Evolutionary conservation across 2,329 filamentous ascomycete species (phyloP).

Genomic region (Monilinia aucupariae): DNA sequence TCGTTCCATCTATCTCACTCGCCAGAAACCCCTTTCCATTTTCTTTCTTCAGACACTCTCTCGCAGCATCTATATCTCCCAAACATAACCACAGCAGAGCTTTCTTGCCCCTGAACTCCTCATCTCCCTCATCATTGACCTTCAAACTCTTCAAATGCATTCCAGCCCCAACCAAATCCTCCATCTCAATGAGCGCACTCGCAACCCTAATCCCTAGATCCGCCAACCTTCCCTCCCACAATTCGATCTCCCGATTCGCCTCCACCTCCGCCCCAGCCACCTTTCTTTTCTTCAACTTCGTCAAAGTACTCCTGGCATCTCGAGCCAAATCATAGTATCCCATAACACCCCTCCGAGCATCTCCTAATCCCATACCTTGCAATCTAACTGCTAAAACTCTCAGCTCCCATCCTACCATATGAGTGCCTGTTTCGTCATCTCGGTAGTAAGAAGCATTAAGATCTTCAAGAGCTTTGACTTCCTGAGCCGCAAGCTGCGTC

Average conservation of each 20-base stretch:
- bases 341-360: constrained; percentile 78
- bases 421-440: constrained; percentile 48
- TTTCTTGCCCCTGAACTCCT: constrained; percentile 40
- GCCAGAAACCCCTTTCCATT: constrained; percentile 29
- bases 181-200: constrained; percentile 73
- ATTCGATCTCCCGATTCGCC: constrained; percentile 44
- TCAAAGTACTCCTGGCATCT: constrained; percentile 63
- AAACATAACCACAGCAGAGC: constrained; percentile 72
- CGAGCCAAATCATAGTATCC: constrained; percentile 83
- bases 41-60: constrained; percentile 42
- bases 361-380: constrained; percentile 79
- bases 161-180: constrained; percentile 74
- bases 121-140: constrained; percentile 35
- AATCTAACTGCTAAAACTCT: constrained; percentile 77
- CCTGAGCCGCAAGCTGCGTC: constrained; percentile 61
- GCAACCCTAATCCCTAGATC: constrained; percentile 69
- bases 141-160: constrained; percentile 62
- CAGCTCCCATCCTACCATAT: constrained; percentile 82
- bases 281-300: constrained; percentile 39
- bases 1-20: constrained; percentile 40
- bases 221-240: constrained; percentile 67
- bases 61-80: constrained; percentile 68
- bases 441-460: constrained; percentile 52
- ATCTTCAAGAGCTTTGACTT: constrained; percentile 59
- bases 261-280: constrained; percentile 14